Evolutionary conservation across 2,329 filamentous ascomycete genomes (phyloP).

Genomic region (Colletotrichum sp.): DNA sequence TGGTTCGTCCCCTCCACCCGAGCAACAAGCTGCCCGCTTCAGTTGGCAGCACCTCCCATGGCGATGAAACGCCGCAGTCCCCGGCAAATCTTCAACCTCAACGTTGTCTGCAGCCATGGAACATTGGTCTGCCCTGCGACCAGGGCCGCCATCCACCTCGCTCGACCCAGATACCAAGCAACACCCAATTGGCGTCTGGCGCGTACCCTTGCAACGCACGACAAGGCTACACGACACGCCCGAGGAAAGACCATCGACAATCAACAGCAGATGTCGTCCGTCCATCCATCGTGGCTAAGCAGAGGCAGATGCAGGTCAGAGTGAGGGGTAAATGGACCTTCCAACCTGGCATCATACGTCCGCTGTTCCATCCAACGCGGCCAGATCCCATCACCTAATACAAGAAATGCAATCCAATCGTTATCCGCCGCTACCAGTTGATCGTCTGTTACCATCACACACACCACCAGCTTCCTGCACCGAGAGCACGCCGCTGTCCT

Average conservation of each 20-base stretch:
- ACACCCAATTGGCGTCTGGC: neutral
- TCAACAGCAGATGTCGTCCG: neutral
- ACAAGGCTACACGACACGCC: neutral
- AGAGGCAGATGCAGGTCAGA: neutral
- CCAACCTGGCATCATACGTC: conserved; percentile 13
- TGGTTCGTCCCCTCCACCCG: conserved; percentile 18
- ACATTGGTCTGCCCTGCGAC: neutral
- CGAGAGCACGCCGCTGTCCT: neutral
- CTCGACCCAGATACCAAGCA: neutral
- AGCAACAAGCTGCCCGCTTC: conserved; percentile 5
- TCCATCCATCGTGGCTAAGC: conserved; percentile 2
- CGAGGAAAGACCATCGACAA: neutral
- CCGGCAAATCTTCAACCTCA: conserved; percentile 17
- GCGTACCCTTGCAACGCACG: neutral
- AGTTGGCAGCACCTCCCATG: conserved; percentile 10
- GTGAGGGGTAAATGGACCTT: conserved; percentile 17
- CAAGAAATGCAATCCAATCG: neutral
- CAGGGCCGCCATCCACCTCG: neutral
- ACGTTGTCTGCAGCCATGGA: neutral
- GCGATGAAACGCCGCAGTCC: conserved; percentile 13
- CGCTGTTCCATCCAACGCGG: conserved; percentile 8
- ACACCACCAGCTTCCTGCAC: neutral
- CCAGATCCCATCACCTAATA: conserved; percentile 6
- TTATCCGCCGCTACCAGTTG: neutral
- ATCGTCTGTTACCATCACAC: neutral